Evolutionary conservation across 2,329 filamentous ascomycete species (phyloP).

Genomic region (Nakataea oryzae): DNA sequence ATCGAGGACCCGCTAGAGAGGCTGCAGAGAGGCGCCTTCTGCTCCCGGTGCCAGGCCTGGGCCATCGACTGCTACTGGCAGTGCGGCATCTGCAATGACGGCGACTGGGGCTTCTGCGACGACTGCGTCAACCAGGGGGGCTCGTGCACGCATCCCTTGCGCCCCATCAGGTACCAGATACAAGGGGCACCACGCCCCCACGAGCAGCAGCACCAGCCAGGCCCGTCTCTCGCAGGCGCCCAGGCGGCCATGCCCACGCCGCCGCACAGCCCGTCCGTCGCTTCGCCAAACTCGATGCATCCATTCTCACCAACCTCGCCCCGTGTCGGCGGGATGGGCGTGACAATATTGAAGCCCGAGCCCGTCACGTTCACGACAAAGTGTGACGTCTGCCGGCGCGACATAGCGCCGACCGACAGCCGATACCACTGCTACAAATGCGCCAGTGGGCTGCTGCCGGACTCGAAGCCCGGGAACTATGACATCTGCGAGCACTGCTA

Average conservation of each 20-base stretch:
- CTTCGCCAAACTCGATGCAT: neutral
- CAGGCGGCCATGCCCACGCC: conserved; percentile 45
- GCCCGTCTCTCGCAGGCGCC: conserved; percentile 41
- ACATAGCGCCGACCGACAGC: conserved; percentile 58
- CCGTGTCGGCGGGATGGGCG: neutral
- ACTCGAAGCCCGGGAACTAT: conserved; percentile 60
- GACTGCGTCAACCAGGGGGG: conserved; percentile 73
- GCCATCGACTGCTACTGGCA: conserved; percentile 85
- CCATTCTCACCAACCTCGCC: neutral
- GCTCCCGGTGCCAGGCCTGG: conserved; percentile 61
- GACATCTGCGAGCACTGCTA: conserved; percentile 80
- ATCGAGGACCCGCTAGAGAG: conserved; percentile 57
- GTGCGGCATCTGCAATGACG: conserved; percentile 78
- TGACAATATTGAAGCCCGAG: conserved; percentile 43
- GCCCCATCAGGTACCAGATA: conserved; percentile 59
- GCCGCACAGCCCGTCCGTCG: conserved; percentile 26
- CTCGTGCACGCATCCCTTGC: conserved; percentile 70
- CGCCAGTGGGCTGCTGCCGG: conserved; percentile 36
- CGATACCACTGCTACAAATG: conserved; percentile 77
- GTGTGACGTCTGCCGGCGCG: conserved; percentile 68
- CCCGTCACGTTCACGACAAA: conserved; percentile 60
- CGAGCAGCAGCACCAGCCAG: conserved; percentile 27
- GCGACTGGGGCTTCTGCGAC: conserved; percentile 92
- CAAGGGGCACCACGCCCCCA: conserved; percentile 12
- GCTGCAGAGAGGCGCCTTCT: conserved; percentile 75